Evolutionary conservation across 192 early-diverging fungal species (phyloP).

Genomic region (Geosiphon pyriformis): DNA sequence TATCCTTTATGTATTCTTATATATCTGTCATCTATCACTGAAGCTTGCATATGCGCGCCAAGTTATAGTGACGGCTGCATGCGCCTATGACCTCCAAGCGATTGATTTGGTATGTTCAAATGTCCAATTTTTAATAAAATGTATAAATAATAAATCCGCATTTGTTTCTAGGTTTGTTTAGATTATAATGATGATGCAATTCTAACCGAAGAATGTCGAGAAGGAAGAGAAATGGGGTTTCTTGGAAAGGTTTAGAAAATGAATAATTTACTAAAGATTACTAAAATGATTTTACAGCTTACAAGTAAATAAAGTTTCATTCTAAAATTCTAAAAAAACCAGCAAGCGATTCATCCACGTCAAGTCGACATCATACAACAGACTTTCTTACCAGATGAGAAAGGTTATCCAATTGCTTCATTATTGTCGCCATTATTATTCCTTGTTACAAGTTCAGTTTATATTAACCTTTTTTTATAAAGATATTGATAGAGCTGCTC

Average conservation of each 20-base stretch:
- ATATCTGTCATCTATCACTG: neutral
- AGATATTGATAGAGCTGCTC: conserved; percentile 61
- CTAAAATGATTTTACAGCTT: neutral
- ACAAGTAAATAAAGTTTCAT: conserved; percentile 18
- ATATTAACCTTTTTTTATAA: too few species aligned
- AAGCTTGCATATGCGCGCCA: conserved; percentile 53
- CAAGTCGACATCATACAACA: conserved; percentile 82
- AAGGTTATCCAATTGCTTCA: conserved; percentile 34
- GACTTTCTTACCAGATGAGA: conserved; percentile 65
- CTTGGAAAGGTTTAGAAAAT: conserved; percentile 69
- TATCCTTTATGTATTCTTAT: neutral
- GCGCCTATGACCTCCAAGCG: conserved; percentile 80
- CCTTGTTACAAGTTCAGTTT: neutral
- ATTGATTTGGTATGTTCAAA: conserved; percentile 74
- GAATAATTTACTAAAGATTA: conserved; percentile 9
- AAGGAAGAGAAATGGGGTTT: conserved; percentile 89
- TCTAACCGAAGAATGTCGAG: conserved; percentile 73
- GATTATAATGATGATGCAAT: conserved; percentile 71
- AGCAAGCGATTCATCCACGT: conserved; percentile 88
- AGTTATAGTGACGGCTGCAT: conserved; percentile 71
- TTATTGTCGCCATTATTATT: neutral
- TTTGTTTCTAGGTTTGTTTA: conserved; percentile 64
- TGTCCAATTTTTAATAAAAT: conserved; percentile 3
- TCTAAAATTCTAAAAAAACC: neutral
- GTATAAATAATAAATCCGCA: neutral